Base-by-base conservation (phyloP, 1,139 yeast genomes). In the Hyphopichia wangnamkhiaoensis region DNA sequence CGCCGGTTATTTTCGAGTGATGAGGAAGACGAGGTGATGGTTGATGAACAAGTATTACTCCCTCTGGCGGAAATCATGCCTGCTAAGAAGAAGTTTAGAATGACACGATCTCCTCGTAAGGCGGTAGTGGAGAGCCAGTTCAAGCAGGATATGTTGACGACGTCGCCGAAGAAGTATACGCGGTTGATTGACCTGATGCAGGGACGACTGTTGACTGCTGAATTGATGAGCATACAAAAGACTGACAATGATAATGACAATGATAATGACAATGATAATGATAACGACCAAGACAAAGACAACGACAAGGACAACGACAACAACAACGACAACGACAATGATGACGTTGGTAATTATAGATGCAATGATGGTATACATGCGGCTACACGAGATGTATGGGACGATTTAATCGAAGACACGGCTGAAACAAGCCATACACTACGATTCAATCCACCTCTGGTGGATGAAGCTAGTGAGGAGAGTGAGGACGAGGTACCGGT, bases 311-410 rank as follows among this genome's bases (percentile, higher is more conserved):
- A n/a, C n/a, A n/a, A n/a, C n/a, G n/a, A n/a, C n/a, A 17, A 28
- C 27, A 17, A 24, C 30, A n/a, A 26, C 38, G 3, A 40, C 46
- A 1, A 47, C 48, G 17, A 32, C 25, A 26, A 31, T 20, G n/a
- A 32, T 24, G n/a, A n/a, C n/a, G n/a, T n/a, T n/a, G n/a, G n/a
- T n/a, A n/a, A n/a, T n/a, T n/a, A n/a, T n/a, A n/a, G n/a, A n/a
- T n/a, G n/a, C n/a, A n/a, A n/a, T n/a, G n/a, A n/a, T n/a, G n/a
- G n/a, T n/a, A n/a, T n/a, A n/a, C n/a, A n/a, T n/a, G n/a, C n/a
- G n/a, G n/a, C n/a, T n/a, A n/a, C n/a, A n/a, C n/a, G 46, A 23
- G 40, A 40, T 33, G 58, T 55, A 2, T 61, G 65, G 66, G 47
- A 50, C 18, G 42, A 40, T 26, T 44, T 61, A 14, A 56, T 58